Conservation (phyloP, 768 basidiomycete species). For the Leccinum boreale region DNA sequence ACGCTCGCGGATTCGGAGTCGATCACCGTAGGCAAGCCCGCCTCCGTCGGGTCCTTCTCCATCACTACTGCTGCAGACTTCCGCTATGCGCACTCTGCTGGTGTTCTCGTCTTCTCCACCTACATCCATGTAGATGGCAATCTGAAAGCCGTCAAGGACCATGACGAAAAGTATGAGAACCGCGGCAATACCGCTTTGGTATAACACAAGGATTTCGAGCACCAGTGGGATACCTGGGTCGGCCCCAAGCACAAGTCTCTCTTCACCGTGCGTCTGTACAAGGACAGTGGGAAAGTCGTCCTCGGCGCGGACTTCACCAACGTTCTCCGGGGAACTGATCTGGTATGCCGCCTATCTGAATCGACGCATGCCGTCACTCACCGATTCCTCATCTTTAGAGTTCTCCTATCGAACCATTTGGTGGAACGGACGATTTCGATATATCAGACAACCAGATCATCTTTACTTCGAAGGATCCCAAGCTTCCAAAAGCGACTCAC, state of each 20-base stretch:
- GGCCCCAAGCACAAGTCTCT: slow-evolving; percentile 69
- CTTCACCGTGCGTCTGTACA: slow-evolving; percentile 61
- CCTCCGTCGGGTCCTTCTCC: slow-evolving; percentile 61
- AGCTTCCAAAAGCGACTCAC: slow-evolving; percentile 74
- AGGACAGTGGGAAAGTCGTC: slow-evolving; percentile 48
- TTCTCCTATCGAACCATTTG: slow-evolving; percentile 81
- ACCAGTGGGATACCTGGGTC: slow-evolving; percentile 82
- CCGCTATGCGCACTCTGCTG: slow-evolving; percentile 53
- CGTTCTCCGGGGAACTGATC: slow-evolving; percentile 61
- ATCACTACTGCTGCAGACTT: slow-evolving; percentile 69
- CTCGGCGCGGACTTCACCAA: slow-evolving; percentile 54
- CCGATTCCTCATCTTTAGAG: slow-evolving; percentile 37
- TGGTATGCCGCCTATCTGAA: slow-evolving; percentile 44
- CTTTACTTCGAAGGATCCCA: slow-evolving; percentile 84
- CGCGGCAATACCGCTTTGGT: slow-evolving; percentile 71
- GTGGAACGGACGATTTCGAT: slow-evolving; percentile 80
- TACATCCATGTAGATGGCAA: slow-evolving; percentile 76
- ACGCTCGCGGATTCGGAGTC: slow-evolving; percentile 34
- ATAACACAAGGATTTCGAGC: slow-evolving; percentile 63
- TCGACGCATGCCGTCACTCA: background rate
- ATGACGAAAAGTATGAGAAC: slow-evolving; percentile 70
- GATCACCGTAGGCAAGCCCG: slow-evolving; percentile 36
- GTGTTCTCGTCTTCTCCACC: slow-evolving; percentile 80
- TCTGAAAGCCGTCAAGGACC: slow-evolving; percentile 60
- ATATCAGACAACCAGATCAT: slow-evolving; percentile 66